These are phyloP conservation scores for Fusarium keratoplasticum DNA, from an alignment of 2,329 filamentous ascomycete species.

Conservation along the genomic window DNA sequence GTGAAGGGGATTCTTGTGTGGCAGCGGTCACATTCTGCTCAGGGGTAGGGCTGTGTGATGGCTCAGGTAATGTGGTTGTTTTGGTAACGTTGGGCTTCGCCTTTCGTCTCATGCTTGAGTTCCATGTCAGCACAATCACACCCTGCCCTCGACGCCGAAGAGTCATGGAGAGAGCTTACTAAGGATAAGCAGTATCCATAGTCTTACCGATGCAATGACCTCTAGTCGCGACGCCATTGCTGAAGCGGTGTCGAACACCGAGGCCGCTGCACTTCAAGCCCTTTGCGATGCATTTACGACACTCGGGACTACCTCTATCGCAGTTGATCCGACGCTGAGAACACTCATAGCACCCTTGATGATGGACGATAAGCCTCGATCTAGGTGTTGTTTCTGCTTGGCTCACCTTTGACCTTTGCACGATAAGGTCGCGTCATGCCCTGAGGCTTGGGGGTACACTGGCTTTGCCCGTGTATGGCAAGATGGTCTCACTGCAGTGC, in stretches of 20 bases:
- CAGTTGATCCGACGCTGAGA: neutral
- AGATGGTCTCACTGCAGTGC: neutral
- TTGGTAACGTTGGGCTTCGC: neutral
- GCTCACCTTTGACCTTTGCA: neutral
- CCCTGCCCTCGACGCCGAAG: neutral
- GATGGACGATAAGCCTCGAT: neutral
- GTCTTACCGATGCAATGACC: conserved; percentile 18
- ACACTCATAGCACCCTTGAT: neutral
- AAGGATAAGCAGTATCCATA: neutral
- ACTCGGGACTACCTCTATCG: neutral
- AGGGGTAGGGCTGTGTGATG: neutral
- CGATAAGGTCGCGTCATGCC: neutral
- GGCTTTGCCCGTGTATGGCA: neutral
- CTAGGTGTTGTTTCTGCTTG: neutral
- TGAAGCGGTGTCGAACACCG: conserved; percentile 14
- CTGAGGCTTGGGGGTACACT: neutral
- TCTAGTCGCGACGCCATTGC: conserved; percentile 14
- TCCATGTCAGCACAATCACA: neutral
- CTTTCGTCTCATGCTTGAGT: neutral
- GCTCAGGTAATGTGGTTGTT: neutral
- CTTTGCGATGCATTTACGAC: conserved; percentile 5
- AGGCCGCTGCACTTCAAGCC: conserved; percentile 17
- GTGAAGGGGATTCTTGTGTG: neutral
- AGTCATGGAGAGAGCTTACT: neutral
- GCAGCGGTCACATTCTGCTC: neutral